Evolutionary conservation across 2,329 filamentous ascomycete species (phyloP).

Genomic region (Trichophyton simii): DNA sequence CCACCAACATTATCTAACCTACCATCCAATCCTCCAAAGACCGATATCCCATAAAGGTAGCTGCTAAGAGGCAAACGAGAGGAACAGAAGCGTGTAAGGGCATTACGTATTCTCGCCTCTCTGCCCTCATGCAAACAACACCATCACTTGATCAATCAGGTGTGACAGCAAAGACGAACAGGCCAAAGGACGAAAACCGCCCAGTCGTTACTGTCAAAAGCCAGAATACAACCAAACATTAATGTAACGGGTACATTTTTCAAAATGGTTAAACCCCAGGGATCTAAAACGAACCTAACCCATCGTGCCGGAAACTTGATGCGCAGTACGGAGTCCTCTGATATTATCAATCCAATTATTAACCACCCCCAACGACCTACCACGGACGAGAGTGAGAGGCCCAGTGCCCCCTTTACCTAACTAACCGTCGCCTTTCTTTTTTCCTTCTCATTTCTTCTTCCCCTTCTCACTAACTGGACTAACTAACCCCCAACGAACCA

Average conservation of each 20-base stretch:
- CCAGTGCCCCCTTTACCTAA: not conserved
- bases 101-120: not conserved
- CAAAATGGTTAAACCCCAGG: not conserved
- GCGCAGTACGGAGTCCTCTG: no score
- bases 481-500: no score
- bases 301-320: not conserved
- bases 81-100: not conserved
- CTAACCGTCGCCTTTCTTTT: not conserved
- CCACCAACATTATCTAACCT: not conserved
- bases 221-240: not conserved
- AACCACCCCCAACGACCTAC: not conserved
- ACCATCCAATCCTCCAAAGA: no score
- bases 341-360: no score
- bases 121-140: not conserved
- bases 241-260: not conserved
- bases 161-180: not conserved
- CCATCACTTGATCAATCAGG: not conserved
- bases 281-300: not conserved
- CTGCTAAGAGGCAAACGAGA: no score
- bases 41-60: no score
- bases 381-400: not conserved
- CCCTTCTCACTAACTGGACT: no score
- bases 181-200: not conserved
- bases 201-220: not conserved
- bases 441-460: not conserved